Conservation (phyloP, 176 grass and related monocot genomes). For the Musa troglodytarum region DNA sequence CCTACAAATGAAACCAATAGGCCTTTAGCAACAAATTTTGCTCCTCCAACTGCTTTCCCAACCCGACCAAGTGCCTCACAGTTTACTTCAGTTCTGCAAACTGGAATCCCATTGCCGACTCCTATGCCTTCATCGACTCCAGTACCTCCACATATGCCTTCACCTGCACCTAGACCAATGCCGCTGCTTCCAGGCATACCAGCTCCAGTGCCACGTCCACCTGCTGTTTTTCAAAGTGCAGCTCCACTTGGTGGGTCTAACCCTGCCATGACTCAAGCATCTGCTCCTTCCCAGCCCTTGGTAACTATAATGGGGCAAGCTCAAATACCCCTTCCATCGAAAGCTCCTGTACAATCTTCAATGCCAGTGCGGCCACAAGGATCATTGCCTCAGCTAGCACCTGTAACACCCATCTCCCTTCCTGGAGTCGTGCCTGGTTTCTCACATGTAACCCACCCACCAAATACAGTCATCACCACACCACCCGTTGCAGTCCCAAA, state of each 20-base stretch:
- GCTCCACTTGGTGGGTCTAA: not conserved
- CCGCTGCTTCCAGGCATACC: slow-evolving; percentile 6
- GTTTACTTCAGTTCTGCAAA: slow-evolving; percentile 24
- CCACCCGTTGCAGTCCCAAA: slow-evolving; percentile 25
- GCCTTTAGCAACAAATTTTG: slow-evolving; percentile 30
- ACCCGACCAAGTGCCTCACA: slow-evolving; percentile 20
- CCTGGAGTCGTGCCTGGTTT: slow-evolving; percentile 16
- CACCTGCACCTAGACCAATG: slow-evolving; percentile 15
- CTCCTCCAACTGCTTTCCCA: slow-evolving; percentile 25
- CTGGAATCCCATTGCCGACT: slow-evolving; percentile 23
- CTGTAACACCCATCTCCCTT: slow-evolving; percentile 2
- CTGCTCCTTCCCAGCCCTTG: slow-evolving; percentile 7
- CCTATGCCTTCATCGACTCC: slow-evolving; percentile 27
- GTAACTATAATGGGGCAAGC: slow-evolving; percentile 2
- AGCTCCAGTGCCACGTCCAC: not conserved
- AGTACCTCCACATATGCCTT: slow-evolving; percentile 22
- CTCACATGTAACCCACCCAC: slow-evolving; percentile 20
- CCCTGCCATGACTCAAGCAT: not conserved
- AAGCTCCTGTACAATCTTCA: slow-evolving; percentile 18
- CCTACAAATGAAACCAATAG: slow-evolving; percentile 17
- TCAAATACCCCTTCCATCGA: not conserved
- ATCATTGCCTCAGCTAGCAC: slow-evolving; percentile 19
- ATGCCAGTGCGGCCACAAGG: slow-evolving; percentile 9
- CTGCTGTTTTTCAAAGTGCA: slow-evolving; percentile 2
- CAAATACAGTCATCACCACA: slow-evolving; percentile 17